These are phyloP conservation scores for Exophiala xenobiotica DNA, from an alignment of 2,329 filamentous ascomycete genomes.

Conservation along the genomic window DNA sequence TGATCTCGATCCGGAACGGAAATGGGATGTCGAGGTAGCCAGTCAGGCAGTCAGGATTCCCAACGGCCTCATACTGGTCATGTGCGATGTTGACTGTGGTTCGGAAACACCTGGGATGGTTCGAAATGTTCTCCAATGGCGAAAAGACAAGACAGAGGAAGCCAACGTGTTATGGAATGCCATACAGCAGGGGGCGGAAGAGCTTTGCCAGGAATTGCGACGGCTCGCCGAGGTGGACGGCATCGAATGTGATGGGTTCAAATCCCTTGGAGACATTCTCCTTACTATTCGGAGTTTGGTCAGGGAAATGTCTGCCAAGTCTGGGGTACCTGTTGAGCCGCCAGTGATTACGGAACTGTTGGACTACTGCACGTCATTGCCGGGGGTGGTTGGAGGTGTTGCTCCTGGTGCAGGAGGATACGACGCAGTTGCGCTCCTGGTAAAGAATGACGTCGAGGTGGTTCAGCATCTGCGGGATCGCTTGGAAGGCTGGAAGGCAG, in stretches of 20 bases:
- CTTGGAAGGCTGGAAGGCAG: conserved; percentile 63
- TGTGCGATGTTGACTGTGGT: conserved; percentile 96
- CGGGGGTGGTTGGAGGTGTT: conserved; percentile 84
- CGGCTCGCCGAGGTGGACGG: conserved; percentile 47
- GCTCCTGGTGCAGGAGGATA: conserved; percentile 93
- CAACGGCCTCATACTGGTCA: conserved; percentile 70
- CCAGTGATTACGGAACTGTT: conserved; percentile 78
- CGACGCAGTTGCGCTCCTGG: conserved; percentile 80
- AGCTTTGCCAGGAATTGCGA: conserved; percentile 64
- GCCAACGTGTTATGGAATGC: conserved; percentile 71
- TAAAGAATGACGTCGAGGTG: conserved; percentile 69
- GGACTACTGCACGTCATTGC: conserved; percentile 68
- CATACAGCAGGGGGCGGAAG: conserved; percentile 72
- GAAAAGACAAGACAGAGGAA: conserved; percentile 61
- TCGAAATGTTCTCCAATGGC: conserved; percentile 83
- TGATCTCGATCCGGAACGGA: conserved; percentile 46
- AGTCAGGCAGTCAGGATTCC: conserved; percentile 72
- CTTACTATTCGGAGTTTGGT: conserved; percentile 60
- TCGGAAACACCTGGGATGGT: conserved; percentile 95
- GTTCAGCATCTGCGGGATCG: conserved; percentile 60
- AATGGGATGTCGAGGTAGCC: conserved; percentile 78
- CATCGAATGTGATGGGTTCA: conserved; percentile 49
- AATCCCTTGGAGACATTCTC: conserved; percentile 54
- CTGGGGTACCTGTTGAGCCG: conserved; percentile 86
- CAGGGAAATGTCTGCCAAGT: conserved; percentile 70